phyloP scores from a whole-genome alignment of 192 early-diverging fungal species.

The Allomyces macrogynus region DNA sequence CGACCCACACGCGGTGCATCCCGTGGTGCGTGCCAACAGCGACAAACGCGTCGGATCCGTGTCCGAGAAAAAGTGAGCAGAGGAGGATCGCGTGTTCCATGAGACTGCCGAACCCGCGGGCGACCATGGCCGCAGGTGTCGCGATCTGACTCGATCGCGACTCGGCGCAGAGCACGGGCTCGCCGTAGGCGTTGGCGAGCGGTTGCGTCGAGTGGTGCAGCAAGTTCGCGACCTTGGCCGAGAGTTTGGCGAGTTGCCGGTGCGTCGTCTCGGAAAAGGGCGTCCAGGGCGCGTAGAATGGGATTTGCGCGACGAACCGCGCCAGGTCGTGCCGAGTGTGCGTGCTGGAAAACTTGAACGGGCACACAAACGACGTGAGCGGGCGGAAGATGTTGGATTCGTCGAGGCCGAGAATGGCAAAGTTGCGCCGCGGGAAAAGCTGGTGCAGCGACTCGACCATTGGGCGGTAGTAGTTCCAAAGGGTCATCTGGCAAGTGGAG shows the following conservation, averaged over 20 bases:
- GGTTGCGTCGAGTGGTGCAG: constrained; percentile 1
- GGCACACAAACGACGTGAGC: constrained; percentile 11
- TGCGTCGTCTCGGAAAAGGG: constrained; percentile 2
- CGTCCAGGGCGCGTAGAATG: constrained; percentile 6
- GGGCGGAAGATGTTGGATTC: constrained; percentile 16
- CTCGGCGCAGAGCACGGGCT: background rate
- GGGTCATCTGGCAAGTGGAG: background rate
- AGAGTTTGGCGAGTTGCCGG: background rate
- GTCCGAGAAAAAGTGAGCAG: constrained; percentile 14
- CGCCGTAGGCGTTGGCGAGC: background rate
- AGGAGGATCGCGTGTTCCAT: constrained; percentile 16
- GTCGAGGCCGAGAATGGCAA: constrained; percentile 11
- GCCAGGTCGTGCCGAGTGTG: constrained; percentile 3
- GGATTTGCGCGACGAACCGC: constrained; percentile 12
- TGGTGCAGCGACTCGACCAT: constrained; percentile 5
- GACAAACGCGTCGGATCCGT: constrained; percentile 13
- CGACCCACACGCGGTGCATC: constrained; percentile 12
- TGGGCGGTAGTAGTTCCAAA: constrained; percentile 3
- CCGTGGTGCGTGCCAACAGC: constrained; percentile 13
- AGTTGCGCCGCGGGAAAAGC: constrained; percentile 13
- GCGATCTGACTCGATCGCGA: constrained; percentile 4
- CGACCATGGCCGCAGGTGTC: constrained; percentile 13
- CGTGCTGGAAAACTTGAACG: constrained; percentile 1
- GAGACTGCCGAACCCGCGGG: constrained; percentile 7
- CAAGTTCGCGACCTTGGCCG: background rate